Conservation (phyloP, 1,139 yeast genomes). For the Hyphopichia fennica region DNA sequence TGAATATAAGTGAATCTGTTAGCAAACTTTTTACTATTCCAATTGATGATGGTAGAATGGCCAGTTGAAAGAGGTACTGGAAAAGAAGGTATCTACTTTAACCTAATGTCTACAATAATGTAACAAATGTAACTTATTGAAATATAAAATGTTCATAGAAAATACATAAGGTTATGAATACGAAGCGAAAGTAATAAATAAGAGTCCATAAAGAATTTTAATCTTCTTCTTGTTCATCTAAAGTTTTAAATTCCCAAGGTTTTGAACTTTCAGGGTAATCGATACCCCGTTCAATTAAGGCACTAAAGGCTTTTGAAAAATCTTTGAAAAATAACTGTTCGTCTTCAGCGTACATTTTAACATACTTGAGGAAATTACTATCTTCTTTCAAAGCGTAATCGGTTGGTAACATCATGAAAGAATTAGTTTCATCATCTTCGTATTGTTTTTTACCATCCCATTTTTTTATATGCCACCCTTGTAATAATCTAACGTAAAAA, state of each 20-base stretch:
- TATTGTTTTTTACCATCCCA: constrained; percentile 81
- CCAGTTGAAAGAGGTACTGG: too few relatives aligned
- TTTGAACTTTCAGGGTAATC: constrained; percentile 50
- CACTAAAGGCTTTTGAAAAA: constrained; percentile 67
- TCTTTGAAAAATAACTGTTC: constrained; percentile 69
- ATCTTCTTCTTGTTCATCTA: constrained; percentile 56
- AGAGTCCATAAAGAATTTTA: neutral
- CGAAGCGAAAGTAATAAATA: neutral
- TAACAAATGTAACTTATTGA: too few relatives aligned
- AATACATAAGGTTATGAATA: too few relatives aligned
- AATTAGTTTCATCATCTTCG: constrained; percentile 68
- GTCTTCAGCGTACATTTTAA: constrained; percentile 70
- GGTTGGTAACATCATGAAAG: constrained; percentile 90
- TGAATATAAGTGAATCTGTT: too few relatives aligned
- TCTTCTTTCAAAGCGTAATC: constrained; percentile 76
- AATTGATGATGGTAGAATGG: too few relatives aligned
- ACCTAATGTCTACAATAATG: too few relatives aligned
- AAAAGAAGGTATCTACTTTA: too few relatives aligned
- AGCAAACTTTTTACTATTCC: too few relatives aligned
- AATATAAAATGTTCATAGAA: too few relatives aligned
- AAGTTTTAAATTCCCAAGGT: constrained; percentile 59
- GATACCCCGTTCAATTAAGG: constrained; percentile 74
- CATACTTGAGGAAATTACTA: constrained; percentile 62
- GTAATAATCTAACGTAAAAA: constrained; percentile 69
- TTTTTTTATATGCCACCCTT: constrained; percentile 73